Evolutionary conservation across 208 protist genomes (phyloP), one percentile per base, ranked within the genome.

Genomic region (Trypanosoma avium): DNA sequence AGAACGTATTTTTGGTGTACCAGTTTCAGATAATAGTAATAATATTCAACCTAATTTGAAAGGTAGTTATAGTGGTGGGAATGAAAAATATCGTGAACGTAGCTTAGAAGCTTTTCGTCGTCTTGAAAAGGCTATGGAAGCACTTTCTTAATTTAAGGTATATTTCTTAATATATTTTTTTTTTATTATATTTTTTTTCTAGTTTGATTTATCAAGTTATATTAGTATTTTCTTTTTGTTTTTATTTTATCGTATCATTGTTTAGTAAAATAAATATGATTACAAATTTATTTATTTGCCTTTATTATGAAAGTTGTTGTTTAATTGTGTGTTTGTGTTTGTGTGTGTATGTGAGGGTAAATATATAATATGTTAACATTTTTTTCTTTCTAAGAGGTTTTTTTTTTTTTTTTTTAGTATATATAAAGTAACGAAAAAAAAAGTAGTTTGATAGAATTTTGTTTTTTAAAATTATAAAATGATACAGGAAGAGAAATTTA

Each of bases 121-220:
- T 40, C 52, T 77, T 6, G 65, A 77, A 40, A 52, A 67, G 5
- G 65, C 67, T n/a, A 57, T 77, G 53, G 26, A 54, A 40, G 58
- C 57, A 10, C 54, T 72, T 1, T 43, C 46, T 21, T 62, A 27
- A 15, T 9, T 9, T 42, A 1, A n/a, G 7, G 36, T 42, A n/a
- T n/a, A n/a, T n/a, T n/a, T n/a, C n/a, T n/a, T n/a, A n/a, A n/a
- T n/a, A n/a, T n/a, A n/a, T 42, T 38, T 49, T 33, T 61, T 45
- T 49, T 13, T 50, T 61, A 49, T 61, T 32, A 49, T 61, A 49
- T 32, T 24, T n/a, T 61, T 8, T 40, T 48, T 21, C 53, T 58
- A 17, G 29, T 32, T 24, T 26, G 32, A 17, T 40, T 58, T 24
- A 58, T 22, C 10, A 10, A 32, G 33, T n/a, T n/a, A n/a, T n/a